Evolutionary conservation across 306 rosid genomes (phyloP).

Genomic region (Vachellia collinsii): DNA sequence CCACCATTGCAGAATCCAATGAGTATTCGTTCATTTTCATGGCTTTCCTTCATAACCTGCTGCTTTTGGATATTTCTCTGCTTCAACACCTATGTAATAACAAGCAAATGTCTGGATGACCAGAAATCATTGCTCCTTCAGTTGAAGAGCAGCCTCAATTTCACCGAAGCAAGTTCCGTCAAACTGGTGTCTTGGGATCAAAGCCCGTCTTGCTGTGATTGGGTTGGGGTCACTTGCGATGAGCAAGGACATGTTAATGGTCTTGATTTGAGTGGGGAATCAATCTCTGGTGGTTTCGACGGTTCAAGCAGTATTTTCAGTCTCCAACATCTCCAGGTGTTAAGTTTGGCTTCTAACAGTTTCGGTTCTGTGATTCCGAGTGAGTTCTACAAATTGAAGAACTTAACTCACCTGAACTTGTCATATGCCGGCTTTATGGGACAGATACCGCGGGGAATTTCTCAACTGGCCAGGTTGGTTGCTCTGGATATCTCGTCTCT

Average conservation of each 20-base stretch:
- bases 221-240: conserved; percentile 6
- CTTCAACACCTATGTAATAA: not conserved
- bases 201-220: conserved; percentile 22
- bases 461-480: conserved; percentile 20
- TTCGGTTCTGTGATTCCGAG: conserved; percentile 20
- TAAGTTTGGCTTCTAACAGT: conserved; percentile 16
- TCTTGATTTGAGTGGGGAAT: conserved; percentile 8
- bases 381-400: not conserved
- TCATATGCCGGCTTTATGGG: conserved; percentile 29
- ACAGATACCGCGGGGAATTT: conserved; percentile 32
- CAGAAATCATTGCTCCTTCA: conserved; percentile 40
- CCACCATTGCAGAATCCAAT: not conserved
- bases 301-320: conserved; percentile 24
- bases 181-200: conserved; percentile 37
- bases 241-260: conserved; percentile 25
- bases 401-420: conserved; percentile 25
- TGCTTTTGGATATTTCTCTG: not conserved
- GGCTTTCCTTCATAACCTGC: not conserved
- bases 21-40: not conserved
- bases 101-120: conserved; percentile 34
- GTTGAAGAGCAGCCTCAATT: conserved; percentile 36
- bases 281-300: not conserved
- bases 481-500: conserved; percentile 27
- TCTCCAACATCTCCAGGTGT: conserved; percentile 22
- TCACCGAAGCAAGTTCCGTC: not conserved